Conservation (phyloP, 2,329 filamentous ascomycete species). For the Colletotrichum sp. region DNA sequence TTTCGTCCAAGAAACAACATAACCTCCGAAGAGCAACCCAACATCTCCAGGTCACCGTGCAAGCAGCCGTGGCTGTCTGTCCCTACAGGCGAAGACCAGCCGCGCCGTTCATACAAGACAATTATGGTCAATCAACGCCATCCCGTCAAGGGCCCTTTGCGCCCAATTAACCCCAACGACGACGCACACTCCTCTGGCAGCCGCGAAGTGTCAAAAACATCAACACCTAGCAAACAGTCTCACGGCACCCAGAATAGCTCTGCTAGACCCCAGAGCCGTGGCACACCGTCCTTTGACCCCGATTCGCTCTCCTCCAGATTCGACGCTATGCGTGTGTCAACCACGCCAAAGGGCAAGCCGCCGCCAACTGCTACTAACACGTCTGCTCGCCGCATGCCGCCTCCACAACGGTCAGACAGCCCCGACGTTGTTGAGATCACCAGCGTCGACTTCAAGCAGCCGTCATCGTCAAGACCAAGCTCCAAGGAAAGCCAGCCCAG, state of each 20-base stretch:
- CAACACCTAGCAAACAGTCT: slow-evolving; percentile 8
- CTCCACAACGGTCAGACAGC: not conserved
- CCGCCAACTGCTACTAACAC: not conserved
- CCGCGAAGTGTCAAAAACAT: slow-evolving; percentile 17
- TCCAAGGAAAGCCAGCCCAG: not conserved
- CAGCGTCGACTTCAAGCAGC: not conserved
- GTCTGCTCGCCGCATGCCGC: not conserved
- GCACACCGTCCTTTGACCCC: slow-evolving; percentile 14
- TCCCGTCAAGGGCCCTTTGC: slow-evolving; percentile 48
- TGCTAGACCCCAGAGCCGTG: slow-evolving; percentile 23
- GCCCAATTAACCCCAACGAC: slow-evolving; percentile 37
- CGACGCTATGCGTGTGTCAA: slow-evolving; percentile 20
- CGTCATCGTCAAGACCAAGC: not conserved
- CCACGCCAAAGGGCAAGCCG: not conserved
- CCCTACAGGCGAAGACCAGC: not conserved
- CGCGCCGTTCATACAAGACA: not conserved
- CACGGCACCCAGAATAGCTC: slow-evolving; percentile 24
- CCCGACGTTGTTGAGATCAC: slow-evolving; percentile 19
- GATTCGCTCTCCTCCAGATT: slow-evolving; percentile 19
- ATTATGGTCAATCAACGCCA: slow-evolving; percentile 53
- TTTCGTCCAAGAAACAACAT: slow-evolving; percentile 35
- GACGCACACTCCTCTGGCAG: slow-evolving; percentile 30
- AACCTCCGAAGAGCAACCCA: slow-evolving; percentile 24
- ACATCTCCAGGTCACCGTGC: slow-evolving; percentile 17
- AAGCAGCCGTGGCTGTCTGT: not conserved